These are phyloP conservation scores for Malus sieversii DNA, from an alignment of 306 rosid species.

Conservation along the genomic window DNA sequence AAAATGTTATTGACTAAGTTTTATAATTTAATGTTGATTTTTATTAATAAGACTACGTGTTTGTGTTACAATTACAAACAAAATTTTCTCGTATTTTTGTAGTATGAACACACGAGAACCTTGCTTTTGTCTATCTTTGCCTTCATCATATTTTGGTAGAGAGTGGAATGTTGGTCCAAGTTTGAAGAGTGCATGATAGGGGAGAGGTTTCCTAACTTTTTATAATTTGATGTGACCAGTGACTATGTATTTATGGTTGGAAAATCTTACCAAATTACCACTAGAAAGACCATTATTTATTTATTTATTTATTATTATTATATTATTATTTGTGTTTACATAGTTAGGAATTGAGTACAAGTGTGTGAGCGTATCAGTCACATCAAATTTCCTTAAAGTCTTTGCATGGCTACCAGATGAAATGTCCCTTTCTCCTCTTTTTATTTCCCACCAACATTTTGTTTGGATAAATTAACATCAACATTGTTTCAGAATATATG, in stretches of 20 bases:
- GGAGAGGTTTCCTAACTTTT: background rate
- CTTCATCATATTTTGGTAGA: no score
- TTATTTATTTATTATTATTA: no score
- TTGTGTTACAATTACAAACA: background rate
- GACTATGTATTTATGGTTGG: background rate
- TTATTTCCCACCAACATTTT: background rate
- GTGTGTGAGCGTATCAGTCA: background rate
- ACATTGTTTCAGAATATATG: background rate
- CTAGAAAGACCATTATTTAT: background rate
- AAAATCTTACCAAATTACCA: constrained; percentile 12
- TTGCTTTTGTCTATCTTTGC: no score
- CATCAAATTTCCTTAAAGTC: background rate
- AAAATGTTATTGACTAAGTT: no score
- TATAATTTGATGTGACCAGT: background rate
- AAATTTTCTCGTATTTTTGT: background rate
- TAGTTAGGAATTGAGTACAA: background rate
- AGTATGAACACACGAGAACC: no score
- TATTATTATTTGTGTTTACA: background rate
- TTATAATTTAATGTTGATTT: no score
- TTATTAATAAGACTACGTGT: no score
- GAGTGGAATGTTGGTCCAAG: background rate
- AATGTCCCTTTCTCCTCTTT: constrained; percentile 1
- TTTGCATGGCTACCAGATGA: constrained; percentile 10
- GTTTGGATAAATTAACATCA: background rate
- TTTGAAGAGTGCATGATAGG: background rate